Percentiles rank a stretch among this genome's conserved stretches.
Conservation (phyloP, 1,284 basidiomycete species). For the Austropuccinia psidii region DNA sequence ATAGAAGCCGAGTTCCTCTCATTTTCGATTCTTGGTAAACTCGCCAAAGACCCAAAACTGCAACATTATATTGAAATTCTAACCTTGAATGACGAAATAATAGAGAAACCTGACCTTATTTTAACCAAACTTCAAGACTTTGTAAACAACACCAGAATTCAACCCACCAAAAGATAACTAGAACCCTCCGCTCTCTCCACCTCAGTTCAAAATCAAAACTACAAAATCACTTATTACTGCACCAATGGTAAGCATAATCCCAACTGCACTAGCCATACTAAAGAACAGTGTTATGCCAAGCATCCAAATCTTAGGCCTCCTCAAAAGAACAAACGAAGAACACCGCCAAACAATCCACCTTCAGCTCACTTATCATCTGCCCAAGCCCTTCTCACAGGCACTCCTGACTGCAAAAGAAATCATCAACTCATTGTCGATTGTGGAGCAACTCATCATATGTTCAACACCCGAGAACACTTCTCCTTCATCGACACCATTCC, state of each 20-base stretch:
- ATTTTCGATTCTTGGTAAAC: not conserved
- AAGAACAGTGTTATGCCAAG: too few species aligned
- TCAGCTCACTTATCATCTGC: not conserved
- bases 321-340: too few species aligned
- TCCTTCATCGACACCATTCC: too few species aligned
- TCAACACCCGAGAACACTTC: not conserved
- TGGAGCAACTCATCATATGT: not conserved
- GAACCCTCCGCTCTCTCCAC: too few species aligned
- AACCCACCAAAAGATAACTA: not conserved
- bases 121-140: not conserved
- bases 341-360: too few species aligned
- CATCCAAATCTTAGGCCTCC: too few species aligned
- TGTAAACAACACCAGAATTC: not conserved
- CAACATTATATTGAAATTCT: not conserved
- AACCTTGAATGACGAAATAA: not conserved
- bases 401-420: too few species aligned
- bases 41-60: not conserved
- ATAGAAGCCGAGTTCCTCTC: not conserved
- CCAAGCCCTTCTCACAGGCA: not conserved
- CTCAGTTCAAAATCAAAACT: too few species aligned
- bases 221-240: too few species aligned
- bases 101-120: not conserved
- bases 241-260: too few species aligned
- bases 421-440: not conserved
- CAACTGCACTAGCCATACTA: too few species aligned